A percentile compares a stretch with the other conserved stretches of the same genome.
These are phyloP conservation scores for Fusarium luffae DNA, from an alignment of 2,329 filamentous ascomycete species.

Conservation along the genomic window DNA sequence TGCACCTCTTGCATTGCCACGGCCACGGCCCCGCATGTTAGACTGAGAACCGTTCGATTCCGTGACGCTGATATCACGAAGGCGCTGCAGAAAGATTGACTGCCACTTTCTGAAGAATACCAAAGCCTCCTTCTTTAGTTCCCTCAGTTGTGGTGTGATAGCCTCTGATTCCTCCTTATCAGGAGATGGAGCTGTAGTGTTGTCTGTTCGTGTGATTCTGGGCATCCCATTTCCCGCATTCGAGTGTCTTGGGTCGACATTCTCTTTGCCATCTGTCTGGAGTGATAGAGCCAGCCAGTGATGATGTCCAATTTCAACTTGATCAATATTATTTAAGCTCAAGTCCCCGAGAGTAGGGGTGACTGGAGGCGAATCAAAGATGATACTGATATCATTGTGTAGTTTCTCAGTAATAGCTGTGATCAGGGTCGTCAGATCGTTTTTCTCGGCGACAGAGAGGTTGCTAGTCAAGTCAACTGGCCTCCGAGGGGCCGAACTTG, in stretches of 20 bases:
- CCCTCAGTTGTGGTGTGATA: constrained; percentile 62
- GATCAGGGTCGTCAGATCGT: constrained; percentile 64
- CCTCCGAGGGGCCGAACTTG: constrained; percentile 52
- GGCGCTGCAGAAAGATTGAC: constrained; percentile 72
- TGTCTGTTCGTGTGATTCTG: constrained; percentile 27
- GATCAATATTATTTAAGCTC: constrained; percentile 23
- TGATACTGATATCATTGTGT: constrained; percentile 61
- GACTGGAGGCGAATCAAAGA: constrained; percentile 61
- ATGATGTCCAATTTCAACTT: constrained; percentile 46
- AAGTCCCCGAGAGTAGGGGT: constrained; percentile 48
- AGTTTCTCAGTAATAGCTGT: constrained; percentile 66
- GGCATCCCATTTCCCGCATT: constrained; percentile 8
- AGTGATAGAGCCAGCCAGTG: constrained; percentile 53
- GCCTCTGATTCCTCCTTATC: constrained; percentile 50
- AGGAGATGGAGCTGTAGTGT: constrained; percentile 46
- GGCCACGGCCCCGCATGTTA: constrained; percentile 51
- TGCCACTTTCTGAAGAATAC: constrained; percentile 86
- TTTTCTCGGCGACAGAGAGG: constrained; percentile 60
- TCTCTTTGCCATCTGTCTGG: constrained; percentile 44
- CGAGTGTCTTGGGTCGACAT: constrained; percentile 9
- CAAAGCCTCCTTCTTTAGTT: constrained; percentile 76
- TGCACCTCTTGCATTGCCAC: constrained; percentile 46
- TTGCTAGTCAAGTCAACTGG: constrained; percentile 64
- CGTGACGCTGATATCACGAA: constrained; percentile 73
- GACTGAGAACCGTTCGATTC: constrained; percentile 49